A percentile compares a stretch with the other conserved stretches of the same genome.
These are phyloP conservation scores for Nicotiana sylvestris DNA, from an alignment of 257 asterid species.

Conservation along the genomic window DNA sequence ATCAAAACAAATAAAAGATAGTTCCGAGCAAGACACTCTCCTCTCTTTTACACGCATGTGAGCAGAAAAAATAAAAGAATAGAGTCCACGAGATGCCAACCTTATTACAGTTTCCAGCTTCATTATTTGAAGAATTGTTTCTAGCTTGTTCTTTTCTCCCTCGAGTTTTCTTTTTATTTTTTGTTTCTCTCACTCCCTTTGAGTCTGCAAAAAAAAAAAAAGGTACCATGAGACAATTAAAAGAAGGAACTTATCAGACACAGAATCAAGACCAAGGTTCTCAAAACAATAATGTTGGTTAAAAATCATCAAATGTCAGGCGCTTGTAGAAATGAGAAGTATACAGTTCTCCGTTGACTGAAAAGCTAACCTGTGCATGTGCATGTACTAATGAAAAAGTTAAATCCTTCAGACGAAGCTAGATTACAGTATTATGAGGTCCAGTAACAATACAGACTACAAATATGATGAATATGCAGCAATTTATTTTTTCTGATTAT, in stretches of 20 bases:
- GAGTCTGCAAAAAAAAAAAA: slow-evolving; percentile 27
- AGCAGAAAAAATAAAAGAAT: background rate
- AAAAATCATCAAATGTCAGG: background rate
- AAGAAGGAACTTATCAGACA: background rate
- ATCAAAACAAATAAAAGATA: slow-evolving; percentile 6
- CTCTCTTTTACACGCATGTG: background rate
- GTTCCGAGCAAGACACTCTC: background rate
- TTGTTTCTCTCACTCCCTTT: slow-evolving; percentile 30
- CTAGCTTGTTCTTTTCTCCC: slow-evolving; percentile 27
- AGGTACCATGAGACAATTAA: background rate
- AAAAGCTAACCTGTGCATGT: background rate
- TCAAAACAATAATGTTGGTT: background rate
- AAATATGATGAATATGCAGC: background rate
- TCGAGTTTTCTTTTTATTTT: slow-evolving; percentile 38
- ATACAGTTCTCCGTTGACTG: background rate
- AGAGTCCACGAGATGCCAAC: slow-evolving; percentile 16
- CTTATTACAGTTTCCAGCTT: slow-evolving; percentile 21
- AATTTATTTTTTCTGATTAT: background rate
- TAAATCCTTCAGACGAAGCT: background rate
- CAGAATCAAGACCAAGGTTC: background rate
- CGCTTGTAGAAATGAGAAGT: background rate
- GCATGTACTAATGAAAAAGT: background rate
- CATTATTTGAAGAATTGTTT: slow-evolving; percentile 20
- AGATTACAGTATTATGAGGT: background rate
- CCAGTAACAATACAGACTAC: background rate